Evolutionary conservation across 805 yeast species (phyloP), one percentile per base, ranked within the genome.

Genomic region (Teunomyces lycoperdinae): DNA sequence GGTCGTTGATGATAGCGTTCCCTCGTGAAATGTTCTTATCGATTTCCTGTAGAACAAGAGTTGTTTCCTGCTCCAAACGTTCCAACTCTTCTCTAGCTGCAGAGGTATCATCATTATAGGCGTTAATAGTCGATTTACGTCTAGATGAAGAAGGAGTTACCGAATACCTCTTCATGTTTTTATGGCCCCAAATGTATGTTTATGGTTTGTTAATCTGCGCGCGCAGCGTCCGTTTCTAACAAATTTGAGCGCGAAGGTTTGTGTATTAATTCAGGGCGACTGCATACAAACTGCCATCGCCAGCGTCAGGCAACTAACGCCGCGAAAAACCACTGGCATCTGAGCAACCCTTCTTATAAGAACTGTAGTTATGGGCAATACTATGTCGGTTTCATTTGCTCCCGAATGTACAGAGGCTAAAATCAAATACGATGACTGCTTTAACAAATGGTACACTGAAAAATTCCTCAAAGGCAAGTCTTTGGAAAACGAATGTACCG

Each of bases 381-480:
- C 61, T 45, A 72, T 73, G 77, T 73, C 96, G 5, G 73, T 64
- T 9, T 89, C 96, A 51, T 87, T 94, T 75, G 98, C 99, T 32
- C 97, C 97, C 24, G 98, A 94, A 70, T 94, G 99, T 68, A 89
- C 96, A 17, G 87, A 82, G 31, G 79, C 85, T 49, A 94, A 94
- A 68, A 81, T 82, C 57, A 80, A 83, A 59, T 94, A 94, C 62
- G 98, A 94, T 63, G 86, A 84, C 60, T 94, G 99, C 66, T 94
- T 94, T 72, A 91, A 90, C 68, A 79, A 79, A 55, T 91, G 99
- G 99, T 94, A 94, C 64, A 84, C 94, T 4, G 97, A 94, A 57
- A 87, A 86, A 66, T 87, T 87, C 55, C 69, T 87, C 48, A 66
- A 73, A 52, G 77, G 77, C 2, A 65, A 70, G 56, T 66, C 80